Percentiles rank a stretch among this genome's conserved stretches.
Conservation (phyloP, 225 moss, liverwort and hornwort genomes). For the Sphagnum contortum region DNA sequence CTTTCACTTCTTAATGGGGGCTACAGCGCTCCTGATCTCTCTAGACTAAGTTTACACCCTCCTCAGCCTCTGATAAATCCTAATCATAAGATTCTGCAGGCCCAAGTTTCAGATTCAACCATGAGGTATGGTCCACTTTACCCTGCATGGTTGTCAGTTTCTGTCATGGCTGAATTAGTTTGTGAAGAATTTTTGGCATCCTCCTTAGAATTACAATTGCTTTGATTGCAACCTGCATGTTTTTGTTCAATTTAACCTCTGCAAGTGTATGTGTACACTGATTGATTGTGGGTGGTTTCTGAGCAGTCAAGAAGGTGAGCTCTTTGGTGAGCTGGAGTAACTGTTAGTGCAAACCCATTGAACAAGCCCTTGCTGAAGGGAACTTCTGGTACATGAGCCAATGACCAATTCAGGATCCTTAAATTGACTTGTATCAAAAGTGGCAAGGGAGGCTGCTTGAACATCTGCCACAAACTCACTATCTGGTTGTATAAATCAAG, state of each 20-base stretch:
- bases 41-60: slow-evolving; percentile 32
- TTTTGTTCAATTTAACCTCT: too few relatives aligned
- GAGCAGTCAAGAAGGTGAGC: slow-evolving; percentile 43
- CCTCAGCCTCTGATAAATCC: slow-evolving; percentile 28
- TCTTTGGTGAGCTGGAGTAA: slow-evolving; percentile 32
- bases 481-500: too few relatives aligned
- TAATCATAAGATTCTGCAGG: slow-evolving; percentile 45
- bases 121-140: slow-evolving; percentile 7
- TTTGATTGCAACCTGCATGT: not conserved
- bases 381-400: too few relatives aligned
- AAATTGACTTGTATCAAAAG: too few relatives aligned
- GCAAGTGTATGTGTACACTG: not conserved
- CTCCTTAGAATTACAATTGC: not conserved
- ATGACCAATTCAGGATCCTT: too few relatives aligned
- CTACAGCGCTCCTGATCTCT: slow-evolving; percentile 45
- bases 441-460: too few relatives aligned
- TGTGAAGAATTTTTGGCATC: not conserved
- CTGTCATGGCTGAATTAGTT: not conserved
- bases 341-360: too few relatives aligned
- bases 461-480: too few relatives aligned
- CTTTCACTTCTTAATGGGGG: slow-evolving; percentile 64
- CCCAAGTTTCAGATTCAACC: slow-evolving; percentile 48
- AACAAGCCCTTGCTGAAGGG: too few relatives aligned
- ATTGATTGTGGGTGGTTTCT: slow-evolving; percentile 4
- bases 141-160: not conserved